These are phyloP conservation scores for Trapa incisa DNA, from an alignment of 345 rosid species.

Conservation along the genomic window DNA sequence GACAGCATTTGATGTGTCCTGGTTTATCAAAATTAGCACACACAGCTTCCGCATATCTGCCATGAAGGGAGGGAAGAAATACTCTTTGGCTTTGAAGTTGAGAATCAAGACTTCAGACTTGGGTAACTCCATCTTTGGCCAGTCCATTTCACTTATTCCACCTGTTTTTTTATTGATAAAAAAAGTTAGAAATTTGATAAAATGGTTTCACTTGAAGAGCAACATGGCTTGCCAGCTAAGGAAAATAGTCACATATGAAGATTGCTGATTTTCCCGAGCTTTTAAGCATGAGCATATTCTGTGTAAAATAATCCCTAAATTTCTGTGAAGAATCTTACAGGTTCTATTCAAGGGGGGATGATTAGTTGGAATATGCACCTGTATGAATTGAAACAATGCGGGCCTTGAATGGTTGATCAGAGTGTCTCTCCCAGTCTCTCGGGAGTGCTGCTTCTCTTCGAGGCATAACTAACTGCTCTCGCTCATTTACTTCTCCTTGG, in stretches of 20 bases:
- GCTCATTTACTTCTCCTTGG: constrained; percentile 27
- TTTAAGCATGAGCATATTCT: neutral
- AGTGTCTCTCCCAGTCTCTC: constrained; percentile 71
- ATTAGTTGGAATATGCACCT: constrained; percentile 18
- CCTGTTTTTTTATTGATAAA: constrained; percentile 21
- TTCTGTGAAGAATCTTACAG: too few species aligned
- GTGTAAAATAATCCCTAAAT: too few species aligned
- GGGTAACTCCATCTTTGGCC: constrained; percentile 71
- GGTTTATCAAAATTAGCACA: constrained; percentile 59
- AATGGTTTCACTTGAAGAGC: neutral
- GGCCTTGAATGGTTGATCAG: constrained; percentile 45
- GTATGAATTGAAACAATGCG: constrained; percentile 78
- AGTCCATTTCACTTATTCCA: constrained; percentile 73
- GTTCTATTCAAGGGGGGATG: neutral
- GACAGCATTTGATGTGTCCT: constrained; percentile 36
- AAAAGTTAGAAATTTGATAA: neutral
- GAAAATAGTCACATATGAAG: neutral
- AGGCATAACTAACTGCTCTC: constrained; percentile 61
- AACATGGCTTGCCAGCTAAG: neutral
- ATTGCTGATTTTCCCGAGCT: neutral
- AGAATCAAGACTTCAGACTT: constrained; percentile 75
- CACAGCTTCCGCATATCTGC: constrained; percentile 63
- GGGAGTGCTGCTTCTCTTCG: constrained; percentile 49
- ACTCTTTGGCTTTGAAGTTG: constrained; percentile 49
- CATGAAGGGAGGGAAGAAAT: constrained; percentile 68